Evolutionary conservation across 2,329 filamentous ascomycete species (phyloP), one percentile per base, ranked within the genome.

Genomic region (Aspergillus amoenus): DNA sequence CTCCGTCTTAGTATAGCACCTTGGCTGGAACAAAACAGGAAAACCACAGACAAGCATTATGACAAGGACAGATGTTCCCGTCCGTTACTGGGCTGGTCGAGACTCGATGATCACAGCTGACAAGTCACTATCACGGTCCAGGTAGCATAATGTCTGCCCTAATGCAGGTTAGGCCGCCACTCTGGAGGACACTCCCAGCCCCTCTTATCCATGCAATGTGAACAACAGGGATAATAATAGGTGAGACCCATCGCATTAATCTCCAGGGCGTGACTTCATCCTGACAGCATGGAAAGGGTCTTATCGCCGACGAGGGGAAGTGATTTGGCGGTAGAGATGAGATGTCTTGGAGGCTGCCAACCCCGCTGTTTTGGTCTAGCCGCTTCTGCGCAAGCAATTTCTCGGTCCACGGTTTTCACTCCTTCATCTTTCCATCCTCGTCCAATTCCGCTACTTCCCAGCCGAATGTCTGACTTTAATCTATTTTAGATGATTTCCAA

Each of bases 171-270:
- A 21, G 32, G 46, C 4, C 9, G 27, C 11, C 44, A 8, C 27
- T 17, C 44, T 34, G 8, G 44, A 51, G 13, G 17, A 42, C 37
- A 41, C 13, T 21, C 48, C 37, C 47, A 40, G n/a, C 47, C 34
- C 15, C 34, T 40, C 22, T 15, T 39, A 21, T 39, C 32, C 8
- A 21, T 22, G 17, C 32, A 49, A 49, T 24, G 13, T 13, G 17
- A 40, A 24, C 12, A 12, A 39, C 18, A 24, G 37, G 34, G 50
- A 52, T 52, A 52, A 52, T 45, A 52, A 52, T 45, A 52, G 49
- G 49, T 39, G 50, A 52, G 41, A 52, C 34, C 41, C 12, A 13
- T 17, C 21, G 32, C 21, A 30, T 41, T 18, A n/a, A 44, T 48
- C 27, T 34, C 24, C 11, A 13, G 17, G 37, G 46, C 9, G 40